These are phyloP conservation scores for Pichia kudriavzevii DNA, from an alignment of 1,139 yeast species.

Conservation along the genomic window DNA sequence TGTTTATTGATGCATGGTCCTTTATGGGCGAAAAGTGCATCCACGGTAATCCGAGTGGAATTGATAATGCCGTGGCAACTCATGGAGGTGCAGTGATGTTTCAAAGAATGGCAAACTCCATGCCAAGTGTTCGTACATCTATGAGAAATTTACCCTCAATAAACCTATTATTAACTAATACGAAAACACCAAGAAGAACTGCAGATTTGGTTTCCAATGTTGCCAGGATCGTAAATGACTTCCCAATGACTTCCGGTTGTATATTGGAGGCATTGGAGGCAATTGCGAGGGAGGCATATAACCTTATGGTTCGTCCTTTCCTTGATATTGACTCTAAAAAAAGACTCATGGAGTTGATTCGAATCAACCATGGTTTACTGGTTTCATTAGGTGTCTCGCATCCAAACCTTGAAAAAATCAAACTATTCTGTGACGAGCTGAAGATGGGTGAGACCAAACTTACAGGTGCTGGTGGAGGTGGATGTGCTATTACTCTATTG, in stretches of 20 bases:
- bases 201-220: conserved; percentile 78
- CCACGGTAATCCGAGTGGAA: conserved; percentile 96
- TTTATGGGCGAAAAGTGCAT: conserved; percentile 90
- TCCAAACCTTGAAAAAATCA: conserved; percentile 72
- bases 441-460: conserved; percentile 81
- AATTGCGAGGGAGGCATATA: conserved; percentile 62
- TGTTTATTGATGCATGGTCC: conserved; percentile 77
- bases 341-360: conserved; percentile 58
- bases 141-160: conserved; percentile 72
- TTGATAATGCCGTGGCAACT: conserved; percentile 93
- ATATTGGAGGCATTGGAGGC: conserved; percentile 67
- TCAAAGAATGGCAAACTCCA: conserved; percentile 52
- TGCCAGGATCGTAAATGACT: conserved; percentile 43
- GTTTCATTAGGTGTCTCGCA: conserved; percentile 89
- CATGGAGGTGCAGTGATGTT: conserved; percentile 94
- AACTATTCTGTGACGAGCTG: conserved; percentile 51
- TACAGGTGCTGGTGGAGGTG: conserved; percentile 99
- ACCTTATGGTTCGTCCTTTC: conserved; percentile 45
- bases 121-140: conserved; percentile 55
- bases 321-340: conserved; percentile 38
- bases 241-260: conserved; percentile 48
- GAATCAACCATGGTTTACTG: conserved; percentile 81
- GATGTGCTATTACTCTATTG: conserved; percentile 88
- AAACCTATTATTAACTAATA: conserved; percentile 70
- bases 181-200: conserved; percentile 81